These are phyloP conservation scores for Zalerion maritima DNA, from an alignment of 495 filamentous ascomycete genomes.

Conservation along the genomic window DNA sequence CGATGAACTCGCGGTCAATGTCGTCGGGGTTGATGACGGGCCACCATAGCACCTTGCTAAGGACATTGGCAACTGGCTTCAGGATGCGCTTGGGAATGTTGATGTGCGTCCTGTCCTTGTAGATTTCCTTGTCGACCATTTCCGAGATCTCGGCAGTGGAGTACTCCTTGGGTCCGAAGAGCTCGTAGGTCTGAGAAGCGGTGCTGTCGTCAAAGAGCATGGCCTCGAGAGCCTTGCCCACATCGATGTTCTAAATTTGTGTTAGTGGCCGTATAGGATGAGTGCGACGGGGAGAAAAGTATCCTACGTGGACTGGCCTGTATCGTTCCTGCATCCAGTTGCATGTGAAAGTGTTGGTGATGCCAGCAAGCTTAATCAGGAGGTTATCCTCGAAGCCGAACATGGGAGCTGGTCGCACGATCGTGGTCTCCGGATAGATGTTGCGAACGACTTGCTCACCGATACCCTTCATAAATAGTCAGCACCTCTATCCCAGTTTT, in stretches of 20 bases:
- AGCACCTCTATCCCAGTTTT: slow-evolving; percentile 4
- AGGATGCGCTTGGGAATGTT: slow-evolving; percentile 74
- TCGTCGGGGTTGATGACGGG: slow-evolving; percentile 68
- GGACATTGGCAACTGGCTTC: slow-evolving; percentile 51
- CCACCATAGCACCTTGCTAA: slow-evolving; percentile 84
- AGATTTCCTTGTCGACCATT: slow-evolving; percentile 81
- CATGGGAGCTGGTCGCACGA: slow-evolving; percentile 85
- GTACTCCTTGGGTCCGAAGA: slow-evolving; percentile 90
- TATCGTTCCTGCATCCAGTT: slow-evolving; percentile 88
- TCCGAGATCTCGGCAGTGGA: slow-evolving; percentile 73
- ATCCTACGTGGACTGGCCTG: slow-evolving; percentile 85
- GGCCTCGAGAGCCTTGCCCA: slow-evolving; percentile 70
- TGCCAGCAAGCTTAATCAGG: slow-evolving; percentile 67
- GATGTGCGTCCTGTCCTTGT: slow-evolving; percentile 77
- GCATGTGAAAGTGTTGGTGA: slow-evolving; percentile 66
- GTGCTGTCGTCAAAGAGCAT: slow-evolving; percentile 87
- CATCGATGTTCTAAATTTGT: slow-evolving; percentile 55
- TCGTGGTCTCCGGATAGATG: slow-evolving; percentile 96
- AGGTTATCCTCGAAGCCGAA: slow-evolving; percentile 92
- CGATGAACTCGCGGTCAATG: slow-evolving; percentile 84
- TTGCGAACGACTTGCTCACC: slow-evolving; percentile 71
- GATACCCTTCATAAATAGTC: slow-evolving; percentile 38
- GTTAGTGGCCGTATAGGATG: slow-evolving; percentile 10
- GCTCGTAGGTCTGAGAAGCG: slow-evolving; percentile 80
- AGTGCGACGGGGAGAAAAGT: slow-evolving; percentile 2